Conservation (phyloP, 371 early-diverging fungal genomes). For the Dichotomocladium elegans region DNA sequence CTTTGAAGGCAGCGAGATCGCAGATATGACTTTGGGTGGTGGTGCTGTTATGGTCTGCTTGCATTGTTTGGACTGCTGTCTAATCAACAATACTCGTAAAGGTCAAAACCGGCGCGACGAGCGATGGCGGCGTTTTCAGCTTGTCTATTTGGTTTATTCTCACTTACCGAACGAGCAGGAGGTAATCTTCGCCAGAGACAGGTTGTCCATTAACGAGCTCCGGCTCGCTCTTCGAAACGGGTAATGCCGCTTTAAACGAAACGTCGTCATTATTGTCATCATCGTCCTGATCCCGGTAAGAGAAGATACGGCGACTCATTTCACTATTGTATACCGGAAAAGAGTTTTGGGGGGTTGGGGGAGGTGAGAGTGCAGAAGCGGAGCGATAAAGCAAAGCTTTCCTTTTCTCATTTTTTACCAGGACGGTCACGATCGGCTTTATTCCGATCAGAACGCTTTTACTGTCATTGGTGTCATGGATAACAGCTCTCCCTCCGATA, state of each 20-base stretch:
- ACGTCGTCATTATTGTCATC: conserved; percentile 9
- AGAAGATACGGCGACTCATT: conserved; percentile 21
- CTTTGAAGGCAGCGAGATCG: conserved; percentile 20
- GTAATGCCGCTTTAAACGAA: conserved; percentile 17
- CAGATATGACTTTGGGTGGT: conserved; percentile 18
- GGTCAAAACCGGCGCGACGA: no score
- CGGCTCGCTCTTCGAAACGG: conserved; percentile 23
- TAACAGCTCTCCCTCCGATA: no score
- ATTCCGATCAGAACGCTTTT: no score
- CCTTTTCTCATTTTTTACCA: no score
- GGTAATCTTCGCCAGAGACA: conserved; percentile 42
- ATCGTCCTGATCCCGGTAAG: conserved; percentile 7
- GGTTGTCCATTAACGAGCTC: conserved; percentile 40
- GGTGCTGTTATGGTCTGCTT: conserved; percentile 18
- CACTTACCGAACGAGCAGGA: conserved; percentile 39
- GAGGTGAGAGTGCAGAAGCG: no score
- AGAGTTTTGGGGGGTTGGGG: no score
- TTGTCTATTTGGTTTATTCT: not conserved
- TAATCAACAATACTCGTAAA: no score
- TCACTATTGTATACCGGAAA: not conserved
- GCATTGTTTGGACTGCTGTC: conserved; percentile 31
- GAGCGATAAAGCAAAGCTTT: no score
- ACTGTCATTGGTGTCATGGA: no score
- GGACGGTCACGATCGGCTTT: no score
- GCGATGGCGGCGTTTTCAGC: not conserved